Evolutionary conservation across 345 rosid species (phyloP).

Genomic region (Brassica nigra): DNA sequence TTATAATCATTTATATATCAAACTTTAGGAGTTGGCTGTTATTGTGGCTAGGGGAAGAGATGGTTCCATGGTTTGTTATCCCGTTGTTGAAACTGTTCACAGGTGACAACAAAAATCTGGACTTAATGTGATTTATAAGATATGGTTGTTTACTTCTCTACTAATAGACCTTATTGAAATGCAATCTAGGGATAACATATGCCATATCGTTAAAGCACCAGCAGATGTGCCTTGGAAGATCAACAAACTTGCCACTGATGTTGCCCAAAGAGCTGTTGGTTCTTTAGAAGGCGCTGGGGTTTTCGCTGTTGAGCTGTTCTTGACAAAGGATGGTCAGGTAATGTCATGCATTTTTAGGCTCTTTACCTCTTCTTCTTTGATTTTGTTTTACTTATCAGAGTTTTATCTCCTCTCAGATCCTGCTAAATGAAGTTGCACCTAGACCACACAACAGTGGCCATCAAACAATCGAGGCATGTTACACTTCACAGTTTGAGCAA

Average conservation of each 20-base stretch:
- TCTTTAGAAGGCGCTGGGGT: conserved; percentile 95
- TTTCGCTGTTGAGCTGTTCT: conserved; percentile 93
- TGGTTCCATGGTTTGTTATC: conserved; percentile 79
- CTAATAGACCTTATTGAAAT: conserved; percentile 32
- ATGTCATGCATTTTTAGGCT: conserved; percentile 21
- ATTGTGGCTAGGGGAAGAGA: conserved; percentile 95
- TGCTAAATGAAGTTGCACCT: conserved; percentile 93
- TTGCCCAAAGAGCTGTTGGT: conserved; percentile 75
- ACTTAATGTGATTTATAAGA: neutral
- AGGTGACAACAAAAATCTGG: conserved; percentile 47
- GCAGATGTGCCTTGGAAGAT: conserved; percentile 87
- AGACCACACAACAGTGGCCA: conserved; percentile 99
- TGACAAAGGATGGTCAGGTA: conserved; percentile 82
- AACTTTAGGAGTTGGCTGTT: conserved; percentile 79
- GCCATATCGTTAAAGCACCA: conserved; percentile 94
- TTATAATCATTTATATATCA: conserved; percentile 2
- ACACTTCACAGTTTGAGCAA: conserved; percentile 91
- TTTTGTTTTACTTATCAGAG: conserved; percentile 22
- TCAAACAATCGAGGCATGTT: conserved; percentile 94
- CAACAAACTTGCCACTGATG: conserved; percentile 76
- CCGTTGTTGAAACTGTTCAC: conserved; percentile 95
- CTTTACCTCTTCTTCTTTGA: neutral
- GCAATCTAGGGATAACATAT: conserved; percentile 79
- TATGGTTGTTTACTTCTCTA: conserved; percentile 1
- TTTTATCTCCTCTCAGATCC: conserved; percentile 53